These are phyloP conservation scores for Sphagnurus paluster DNA, from an alignment of 1,284 basidiomycete genomes.

Conservation along the genomic window DNA sequence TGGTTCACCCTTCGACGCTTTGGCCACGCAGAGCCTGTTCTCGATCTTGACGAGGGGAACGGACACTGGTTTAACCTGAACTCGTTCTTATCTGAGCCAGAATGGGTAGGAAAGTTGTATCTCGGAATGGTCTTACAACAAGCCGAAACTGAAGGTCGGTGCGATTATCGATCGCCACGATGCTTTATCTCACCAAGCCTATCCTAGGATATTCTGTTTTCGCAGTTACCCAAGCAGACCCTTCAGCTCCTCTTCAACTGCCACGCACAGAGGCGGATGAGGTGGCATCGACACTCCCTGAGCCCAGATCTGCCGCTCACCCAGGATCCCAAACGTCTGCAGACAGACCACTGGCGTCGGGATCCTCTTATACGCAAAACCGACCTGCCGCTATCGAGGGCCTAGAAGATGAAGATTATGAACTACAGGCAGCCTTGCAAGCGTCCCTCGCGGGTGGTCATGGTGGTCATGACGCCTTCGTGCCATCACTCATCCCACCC, in stretches of 20 bases:
- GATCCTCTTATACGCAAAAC: constrained; percentile 7
- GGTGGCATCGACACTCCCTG: constrained; percentile 58
- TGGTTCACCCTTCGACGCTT: constrained; percentile 91
- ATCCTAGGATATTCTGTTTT: constrained; percentile 86
- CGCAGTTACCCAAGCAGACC: constrained; percentile 62
- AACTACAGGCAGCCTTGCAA: constrained; percentile 83
- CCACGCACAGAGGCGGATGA: constrained; percentile 67
- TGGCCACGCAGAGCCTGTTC: constrained; percentile 47
- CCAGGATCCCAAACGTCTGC: constrained; percentile 18
- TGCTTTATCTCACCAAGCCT: background rate
- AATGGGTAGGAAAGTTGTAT: constrained; percentile 84
- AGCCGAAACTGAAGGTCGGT: constrained; percentile 77
- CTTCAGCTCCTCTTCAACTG: constrained; percentile 46
- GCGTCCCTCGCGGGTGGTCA: constrained; percentile 58
- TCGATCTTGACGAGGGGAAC: constrained; percentile 46
- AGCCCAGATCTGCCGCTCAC: constrained; percentile 38
- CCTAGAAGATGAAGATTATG: constrained; percentile 83
- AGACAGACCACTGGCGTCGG: constrained; percentile 3
- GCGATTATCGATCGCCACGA: background rate
- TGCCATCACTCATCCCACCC: constrained; percentile 24
- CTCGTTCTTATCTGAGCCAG: constrained; percentile 69
- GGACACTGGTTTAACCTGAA: constrained; percentile 93
- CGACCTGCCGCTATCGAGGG: constrained; percentile 31
- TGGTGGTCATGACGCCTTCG: constrained; percentile 12
- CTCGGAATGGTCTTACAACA: constrained; percentile 86